Base-by-base conservation (phyloP, 2,329 filamentous ascomycete genomes). In the Lachnellula occidentalis region DNA sequence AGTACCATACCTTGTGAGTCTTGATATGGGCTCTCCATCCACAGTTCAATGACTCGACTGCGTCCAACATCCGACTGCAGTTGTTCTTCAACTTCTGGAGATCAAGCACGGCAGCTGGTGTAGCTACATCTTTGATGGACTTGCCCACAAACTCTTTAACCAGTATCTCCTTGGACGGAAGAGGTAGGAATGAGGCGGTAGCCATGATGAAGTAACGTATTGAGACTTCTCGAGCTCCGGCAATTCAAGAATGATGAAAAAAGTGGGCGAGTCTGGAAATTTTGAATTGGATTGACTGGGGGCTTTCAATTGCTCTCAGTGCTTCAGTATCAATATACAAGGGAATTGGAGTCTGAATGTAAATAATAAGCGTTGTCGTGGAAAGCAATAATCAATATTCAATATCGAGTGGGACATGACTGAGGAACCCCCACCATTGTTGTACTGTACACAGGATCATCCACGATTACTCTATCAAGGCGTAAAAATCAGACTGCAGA, bases 1-100 rank as follows among this genome's bases (percentile, higher is more conserved):
- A 21, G 5, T 22, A 24, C 2, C 65, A 53, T 70, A 86, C 86
- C 75, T 94, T 94, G 70, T 94, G 89, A 21, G 87, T 91, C 72
- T 94, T 94, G 56, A 92, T 82, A 68, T 94, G 89, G 1, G 86
- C 85, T 55, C 89, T 76, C 74, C 90, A 92, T 6, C 77, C 78
- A 22, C 92, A 75, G 0, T 77, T 74, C 14, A 92, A 71, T 48
- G 72, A 71, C 41, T 77, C 68, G 14, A 80, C 78, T 0, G 87
- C 80, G 12, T 82, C 74, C 6, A 90, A 78, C 87, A 94, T 92
- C 36, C 81, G 75, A 57, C 75, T 71, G 70, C 88, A 92, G 65
- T 92, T 90, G 48, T 77, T 73, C 52, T 79, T 74, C 22, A 90
- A 72, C 42, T 86, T 83, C 3, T 82, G 81, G 11, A 83, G 69